Conservation (phyloP, 345 rosid genomes). For the Brassica cretica region DNA sequence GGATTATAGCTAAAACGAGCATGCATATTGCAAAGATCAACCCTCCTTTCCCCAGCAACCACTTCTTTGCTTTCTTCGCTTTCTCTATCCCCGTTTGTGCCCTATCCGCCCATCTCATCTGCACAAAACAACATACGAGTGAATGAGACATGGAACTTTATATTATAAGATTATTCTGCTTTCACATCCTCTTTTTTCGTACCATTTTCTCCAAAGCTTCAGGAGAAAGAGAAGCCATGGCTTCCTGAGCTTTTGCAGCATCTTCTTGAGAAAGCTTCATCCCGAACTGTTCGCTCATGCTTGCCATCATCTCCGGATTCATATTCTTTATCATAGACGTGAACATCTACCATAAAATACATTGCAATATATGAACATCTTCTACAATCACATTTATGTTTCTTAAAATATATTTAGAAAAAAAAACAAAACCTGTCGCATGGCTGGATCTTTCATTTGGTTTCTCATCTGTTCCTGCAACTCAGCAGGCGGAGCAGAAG, state of each 20-base stretch:
- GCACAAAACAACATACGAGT: constrained; percentile 27
- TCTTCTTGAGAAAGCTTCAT: constrained; percentile 79
- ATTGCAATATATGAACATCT: background rate
- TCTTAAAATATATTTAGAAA: too few species aligned
- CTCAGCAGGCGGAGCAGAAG: constrained; percentile 36
- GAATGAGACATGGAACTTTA: background rate
- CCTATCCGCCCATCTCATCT: constrained; percentile 95
- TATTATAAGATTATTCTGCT: background rate
- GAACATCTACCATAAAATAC: constrained; percentile 59
- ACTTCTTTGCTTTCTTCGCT: constrained; percentile 81
- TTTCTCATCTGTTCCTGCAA: constrained; percentile 89
- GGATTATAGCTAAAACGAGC: constrained; percentile 73
- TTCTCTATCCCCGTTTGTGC: constrained; percentile 74
- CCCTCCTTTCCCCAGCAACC: constrained; percentile 85
- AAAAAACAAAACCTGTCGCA: constrained; percentile 88
- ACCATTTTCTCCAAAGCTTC: constrained; percentile 90
- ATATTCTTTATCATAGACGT: constrained; percentile 82
- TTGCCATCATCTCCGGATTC: constrained; percentile 95
- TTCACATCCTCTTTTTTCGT: constrained; percentile 14
- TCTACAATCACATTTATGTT: constrained; percentile 8
- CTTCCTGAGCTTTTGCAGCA: constrained; percentile 85
- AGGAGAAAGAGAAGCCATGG: constrained; percentile 87
- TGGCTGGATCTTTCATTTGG: constrained; percentile 95
- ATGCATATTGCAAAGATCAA: constrained; percentile 77
- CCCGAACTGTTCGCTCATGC: constrained; percentile 95